phyloP scores from a whole-genome alignment of 371 early-diverging fungal species.

The Apophysomyces variabilis region DNA sequence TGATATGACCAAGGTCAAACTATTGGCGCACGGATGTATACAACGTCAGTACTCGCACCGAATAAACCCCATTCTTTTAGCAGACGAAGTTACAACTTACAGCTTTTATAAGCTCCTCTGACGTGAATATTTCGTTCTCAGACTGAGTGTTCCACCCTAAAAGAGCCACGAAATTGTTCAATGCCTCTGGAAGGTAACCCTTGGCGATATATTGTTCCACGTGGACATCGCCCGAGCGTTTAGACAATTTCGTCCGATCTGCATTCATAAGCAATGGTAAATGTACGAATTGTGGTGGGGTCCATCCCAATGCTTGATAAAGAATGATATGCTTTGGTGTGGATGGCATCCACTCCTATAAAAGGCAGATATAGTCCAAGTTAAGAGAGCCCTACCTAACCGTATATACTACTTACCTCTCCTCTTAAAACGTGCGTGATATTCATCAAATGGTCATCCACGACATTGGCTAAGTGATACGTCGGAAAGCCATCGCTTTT shows the following conservation, averaged over 20 bases:
- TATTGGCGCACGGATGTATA: constrained; percentile 19
- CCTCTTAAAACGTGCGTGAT: constrained; percentile 94
- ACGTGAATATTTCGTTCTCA: constrained; percentile 64
- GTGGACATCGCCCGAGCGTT: constrained; percentile 81
- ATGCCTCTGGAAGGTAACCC: constrained; percentile 87
- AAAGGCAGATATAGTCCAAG: background rate
- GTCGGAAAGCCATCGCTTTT: constrained; percentile 95
- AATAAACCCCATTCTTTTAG: no score
- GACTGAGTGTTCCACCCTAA: constrained; percentile 84
- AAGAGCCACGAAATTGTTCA: constrained; percentile 88
- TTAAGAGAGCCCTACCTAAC: background rate
- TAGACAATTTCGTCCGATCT: constrained; percentile 87
- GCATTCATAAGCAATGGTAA: constrained; percentile 87
- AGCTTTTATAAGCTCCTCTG: constrained; percentile 68
- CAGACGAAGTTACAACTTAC: constrained; percentile 40
- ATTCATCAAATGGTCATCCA: constrained; percentile 91
- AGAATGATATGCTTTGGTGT: constrained; percentile 90
- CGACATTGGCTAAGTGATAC: constrained; percentile 95
- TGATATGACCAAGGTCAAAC: constrained; percentile 75
- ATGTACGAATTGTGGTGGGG: constrained; percentile 81
- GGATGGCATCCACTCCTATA: constrained; percentile 90
- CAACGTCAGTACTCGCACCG: background rate
- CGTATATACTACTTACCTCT: constrained; percentile 53
- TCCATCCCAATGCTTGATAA: constrained; percentile 86
- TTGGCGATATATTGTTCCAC: constrained; percentile 72